These are phyloP conservation scores for Vitellaria paradoxa DNA, from an alignment of 179 eudicot genomes.

Conservation along the genomic window DNA sequence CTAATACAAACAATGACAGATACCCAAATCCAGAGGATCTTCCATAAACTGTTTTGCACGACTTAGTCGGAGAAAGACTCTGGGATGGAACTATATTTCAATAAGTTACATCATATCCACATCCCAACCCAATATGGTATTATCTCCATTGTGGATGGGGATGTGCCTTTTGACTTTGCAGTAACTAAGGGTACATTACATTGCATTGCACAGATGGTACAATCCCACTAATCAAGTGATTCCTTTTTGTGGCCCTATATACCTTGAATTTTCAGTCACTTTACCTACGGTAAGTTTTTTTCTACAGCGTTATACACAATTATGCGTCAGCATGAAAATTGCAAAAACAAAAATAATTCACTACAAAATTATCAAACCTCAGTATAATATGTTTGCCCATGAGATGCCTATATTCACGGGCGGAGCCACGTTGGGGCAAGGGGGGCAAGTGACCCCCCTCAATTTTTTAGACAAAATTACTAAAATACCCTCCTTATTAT, in stretches of 20 bases:
- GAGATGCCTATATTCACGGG: neutral
- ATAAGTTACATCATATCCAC: neutral
- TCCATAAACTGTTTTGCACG: neutral
- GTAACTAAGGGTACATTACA: neutral
- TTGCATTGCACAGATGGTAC: neutral
- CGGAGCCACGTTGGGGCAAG: no score
- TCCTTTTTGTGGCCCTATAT: neutral
- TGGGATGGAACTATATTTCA: neutral
- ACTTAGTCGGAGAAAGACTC: neutral
- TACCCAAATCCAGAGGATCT: constrained; percentile 2
- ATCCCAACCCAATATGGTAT: neutral
- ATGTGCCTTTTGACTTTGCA: neutral
- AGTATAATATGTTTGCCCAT: neutral
- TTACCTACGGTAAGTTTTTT: no score
- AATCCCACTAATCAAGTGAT: neutral
- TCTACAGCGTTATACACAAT: no score
- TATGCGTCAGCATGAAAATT: neutral
- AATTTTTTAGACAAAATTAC: no score
- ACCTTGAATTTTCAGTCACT: neutral
- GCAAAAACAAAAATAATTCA: neutral
- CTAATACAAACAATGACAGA: no score
- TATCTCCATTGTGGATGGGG: neutral
- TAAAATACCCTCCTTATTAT: no score
- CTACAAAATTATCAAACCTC: neutral
- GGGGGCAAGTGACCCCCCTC: no score